Conservation (phyloP, 2,329 filamentous ascomycete genomes). For the Septoria petroselini region DNA sequence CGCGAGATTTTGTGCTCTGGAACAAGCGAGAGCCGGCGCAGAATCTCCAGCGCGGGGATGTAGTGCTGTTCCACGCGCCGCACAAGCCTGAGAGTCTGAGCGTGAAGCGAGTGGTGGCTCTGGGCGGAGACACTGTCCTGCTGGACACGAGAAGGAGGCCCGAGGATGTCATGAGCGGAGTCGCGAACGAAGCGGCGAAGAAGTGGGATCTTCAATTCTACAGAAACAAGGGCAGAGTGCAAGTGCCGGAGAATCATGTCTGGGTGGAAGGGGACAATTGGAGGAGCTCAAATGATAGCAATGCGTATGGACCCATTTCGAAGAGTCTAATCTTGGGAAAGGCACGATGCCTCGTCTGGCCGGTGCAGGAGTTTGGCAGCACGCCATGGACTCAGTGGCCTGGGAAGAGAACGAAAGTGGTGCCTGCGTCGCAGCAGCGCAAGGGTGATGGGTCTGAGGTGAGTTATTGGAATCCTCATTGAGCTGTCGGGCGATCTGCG, state of each 20-base stretch:
- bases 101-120: constrained; percentile 78
- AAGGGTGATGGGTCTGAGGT: neutral
- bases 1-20: constrained; percentile 42
- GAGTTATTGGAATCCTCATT: no score
- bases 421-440: constrained; percentile 24
- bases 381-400: constrained; percentile 55
- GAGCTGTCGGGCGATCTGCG: no score
- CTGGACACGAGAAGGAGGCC: constrained; percentile 49
- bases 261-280: constrained; percentile 94
- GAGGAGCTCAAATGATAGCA: constrained; percentile 74
- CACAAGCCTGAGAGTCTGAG: constrained; percentile 64
- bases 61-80: constrained; percentile 53
- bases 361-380: constrained; percentile 57
- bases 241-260: constrained; percentile 77
- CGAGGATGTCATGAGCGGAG: constrained; percentile 39
- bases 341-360: constrained; percentile 70
- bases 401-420: constrained; percentile 43
- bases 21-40: constrained; percentile 30
- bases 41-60: constrained; percentile 43
- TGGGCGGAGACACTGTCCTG: constrained; percentile 74
- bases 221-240: constrained; percentile 41
- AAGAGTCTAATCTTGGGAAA: constrained; percentile 71
- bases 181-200: constrained; percentile 28
- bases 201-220: constrained; percentile 31
- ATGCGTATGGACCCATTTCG: constrained; percentile 73